A percentile compares a stretch with the other conserved stretches of the same genome.
Conservation (phyloP, 2,329 filamentous ascomycete genomes). For the Aaosphaeria arxii region DNA sequence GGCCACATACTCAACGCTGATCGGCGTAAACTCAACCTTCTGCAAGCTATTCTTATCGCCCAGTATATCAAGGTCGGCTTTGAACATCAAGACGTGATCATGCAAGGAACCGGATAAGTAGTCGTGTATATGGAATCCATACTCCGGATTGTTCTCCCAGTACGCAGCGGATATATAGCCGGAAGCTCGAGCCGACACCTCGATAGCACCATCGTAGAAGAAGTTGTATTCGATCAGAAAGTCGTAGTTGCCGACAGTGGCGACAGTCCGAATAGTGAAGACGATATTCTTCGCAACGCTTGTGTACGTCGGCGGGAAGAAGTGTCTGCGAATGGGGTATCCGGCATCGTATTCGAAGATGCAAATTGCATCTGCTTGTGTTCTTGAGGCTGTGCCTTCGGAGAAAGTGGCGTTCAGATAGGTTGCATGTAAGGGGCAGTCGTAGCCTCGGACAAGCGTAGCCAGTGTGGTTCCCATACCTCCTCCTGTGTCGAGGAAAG, state of each 20-base stretch:
- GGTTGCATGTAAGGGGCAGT: not conserved
- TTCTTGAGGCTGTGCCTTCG: conserved; percentile 24
- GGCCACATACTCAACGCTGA: conserved; percentile 39
- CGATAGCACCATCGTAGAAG: conserved; percentile 12
- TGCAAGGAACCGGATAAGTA: conserved; percentile 28
- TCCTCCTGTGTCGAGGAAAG: not conserved
- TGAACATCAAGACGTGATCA: conserved; percentile 43
- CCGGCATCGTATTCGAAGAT: conserved; percentile 14
- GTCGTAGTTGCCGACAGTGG: conserved; percentile 42
- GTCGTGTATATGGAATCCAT: conserved; percentile 36
- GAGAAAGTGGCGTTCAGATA: not conserved
- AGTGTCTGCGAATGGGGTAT: conserved; percentile 26
- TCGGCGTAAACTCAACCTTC: conserved; percentile 34
- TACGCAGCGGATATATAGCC: conserved; percentile 15
- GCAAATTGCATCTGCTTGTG: conserved; percentile 51
- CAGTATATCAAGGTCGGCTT: conserved; percentile 40
- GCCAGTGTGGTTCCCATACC: not conserved
- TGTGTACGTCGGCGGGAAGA: conserved; percentile 12
- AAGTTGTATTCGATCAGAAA: conserved; percentile 11
- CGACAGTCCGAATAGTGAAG: conserved; percentile 44
- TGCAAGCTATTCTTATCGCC: conserved; percentile 35
- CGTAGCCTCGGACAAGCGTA: not conserved
- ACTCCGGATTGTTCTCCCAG: conserved; percentile 19
- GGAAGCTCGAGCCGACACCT: conserved; percentile 13
- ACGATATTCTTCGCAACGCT: conserved; percentile 22